phyloP scores from a whole-genome alignment of 2,329 filamentous ascomycete species.

The Xylaria sp. region DNA sequence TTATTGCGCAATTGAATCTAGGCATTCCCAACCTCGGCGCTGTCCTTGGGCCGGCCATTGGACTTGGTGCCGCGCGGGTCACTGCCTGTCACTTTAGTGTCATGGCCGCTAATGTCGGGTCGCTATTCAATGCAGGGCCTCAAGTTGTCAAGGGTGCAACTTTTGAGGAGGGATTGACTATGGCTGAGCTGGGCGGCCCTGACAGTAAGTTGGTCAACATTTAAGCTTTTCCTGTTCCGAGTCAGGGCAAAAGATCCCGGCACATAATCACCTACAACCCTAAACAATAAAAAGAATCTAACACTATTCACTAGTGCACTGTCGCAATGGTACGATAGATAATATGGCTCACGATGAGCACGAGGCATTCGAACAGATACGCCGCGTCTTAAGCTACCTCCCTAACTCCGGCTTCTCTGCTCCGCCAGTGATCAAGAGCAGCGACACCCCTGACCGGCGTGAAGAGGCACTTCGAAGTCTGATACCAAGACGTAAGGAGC shows the following conservation, averaged over 20 bases:
- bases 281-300: not conserved
- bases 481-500: conserved; percentile 36
- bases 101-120: conserved; percentile 34
- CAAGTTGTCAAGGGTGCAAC: conserved; percentile 35
- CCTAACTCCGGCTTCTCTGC: conserved; percentile 36
- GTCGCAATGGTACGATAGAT: conserved; percentile 37
- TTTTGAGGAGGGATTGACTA: conserved; percentile 34
- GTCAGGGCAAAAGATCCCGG: not conserved
- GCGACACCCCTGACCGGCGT: conserved; percentile 26
- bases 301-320: conserved; percentile 29
- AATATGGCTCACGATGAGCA: conserved; percentile 34
- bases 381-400: conserved; percentile 32
- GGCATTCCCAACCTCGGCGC: conserved; percentile 38
- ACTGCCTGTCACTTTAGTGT: conserved; percentile 37
- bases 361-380: conserved; percentile 36
- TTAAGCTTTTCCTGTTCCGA: not conserved
- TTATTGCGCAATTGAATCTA: conserved; percentile 34
- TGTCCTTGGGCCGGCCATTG: conserved; percentile 36
- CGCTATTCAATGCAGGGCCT: conserved; percentile 36
- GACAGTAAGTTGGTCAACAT: conserved; percentile 23
- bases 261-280: not conserved
- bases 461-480: conserved; percentile 33
- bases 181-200: conserved; percentile 34
- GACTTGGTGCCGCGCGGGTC: conserved; percentile 37
- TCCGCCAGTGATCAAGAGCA: conserved; percentile 30